These are phyloP conservation scores for Fusarium sp. DNA, from an alignment of 2,329 filamentous ascomycete species.

Conservation along the genomic window DNA sequence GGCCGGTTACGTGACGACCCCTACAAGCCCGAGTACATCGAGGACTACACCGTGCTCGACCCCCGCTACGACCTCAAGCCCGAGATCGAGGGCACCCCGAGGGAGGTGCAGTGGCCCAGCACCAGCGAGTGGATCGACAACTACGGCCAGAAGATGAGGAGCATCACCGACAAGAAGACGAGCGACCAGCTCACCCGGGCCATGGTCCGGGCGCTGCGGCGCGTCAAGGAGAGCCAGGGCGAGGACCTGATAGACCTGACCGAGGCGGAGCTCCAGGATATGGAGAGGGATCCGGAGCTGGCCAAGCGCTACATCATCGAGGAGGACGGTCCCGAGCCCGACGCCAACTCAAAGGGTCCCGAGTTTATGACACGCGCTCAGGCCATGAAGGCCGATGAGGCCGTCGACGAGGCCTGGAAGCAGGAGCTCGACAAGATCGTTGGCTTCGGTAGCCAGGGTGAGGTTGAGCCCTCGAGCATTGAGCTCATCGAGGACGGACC, in stretches of 20 bases:
- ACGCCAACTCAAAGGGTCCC: constrained; percentile 40
- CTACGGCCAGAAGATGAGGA: constrained; percentile 62
- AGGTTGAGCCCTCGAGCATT: constrained; percentile 49
- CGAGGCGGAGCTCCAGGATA: constrained; percentile 58
- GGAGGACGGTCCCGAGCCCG: constrained; percentile 44
- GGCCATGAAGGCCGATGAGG: constrained; percentile 53
- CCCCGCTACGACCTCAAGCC: constrained; percentile 81
- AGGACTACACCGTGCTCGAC: constrained; percentile 83
- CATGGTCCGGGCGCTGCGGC: constrained; percentile 56
- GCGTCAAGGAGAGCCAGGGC: constrained; percentile 56
- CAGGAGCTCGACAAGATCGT: constrained; percentile 53
- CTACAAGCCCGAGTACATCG: constrained; percentile 79
- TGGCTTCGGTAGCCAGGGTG: constrained; percentile 45
- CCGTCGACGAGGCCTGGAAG: constrained; percentile 51
- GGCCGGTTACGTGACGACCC: constrained; percentile 78
- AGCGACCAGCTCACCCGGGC: constrained; percentile 56
- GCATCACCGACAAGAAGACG: constrained; percentile 57
- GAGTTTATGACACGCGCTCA: constrained; percentile 50
- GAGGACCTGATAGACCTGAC: constrained; percentile 62
- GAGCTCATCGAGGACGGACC: constrained; percentile 54
- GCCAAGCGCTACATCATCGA: constrained; percentile 52
- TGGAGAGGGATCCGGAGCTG: constrained; percentile 55
- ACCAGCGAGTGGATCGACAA: constrained; percentile 70
- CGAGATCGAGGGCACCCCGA: constrained; percentile 60
- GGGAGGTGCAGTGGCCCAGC: constrained; percentile 68